These are phyloP conservation scores for Xylariaceae sp. DNA, from an alignment of 2,329 filamentous ascomycete genomes.

Conservation along the genomic window DNA sequence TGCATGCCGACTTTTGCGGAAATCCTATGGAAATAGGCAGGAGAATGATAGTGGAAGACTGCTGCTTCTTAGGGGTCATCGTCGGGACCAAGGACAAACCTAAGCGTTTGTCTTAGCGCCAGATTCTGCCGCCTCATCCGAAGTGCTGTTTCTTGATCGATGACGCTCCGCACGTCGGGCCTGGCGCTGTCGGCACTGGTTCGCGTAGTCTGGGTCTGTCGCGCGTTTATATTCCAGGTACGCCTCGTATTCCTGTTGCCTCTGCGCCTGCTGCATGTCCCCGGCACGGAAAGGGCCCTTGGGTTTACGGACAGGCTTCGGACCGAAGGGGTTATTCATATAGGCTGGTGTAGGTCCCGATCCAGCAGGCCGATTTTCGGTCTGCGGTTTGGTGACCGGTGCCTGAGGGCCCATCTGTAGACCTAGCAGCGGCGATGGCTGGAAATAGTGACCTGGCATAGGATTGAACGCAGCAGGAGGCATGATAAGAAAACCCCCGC, in stretches of 20 bases:
- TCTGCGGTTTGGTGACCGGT: neutral
- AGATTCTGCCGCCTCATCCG: neutral
- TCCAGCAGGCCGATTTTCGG: neutral
- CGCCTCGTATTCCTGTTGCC: constrained; percentile 36
- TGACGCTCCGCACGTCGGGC: constrained; percentile 30
- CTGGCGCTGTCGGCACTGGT: constrained; percentile 35
- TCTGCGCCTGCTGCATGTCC: constrained; percentile 23
- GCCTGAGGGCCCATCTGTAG: neutral
- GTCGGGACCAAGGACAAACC: too few species aligned
- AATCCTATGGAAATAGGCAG: neutral
- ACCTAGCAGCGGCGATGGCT: neutral
- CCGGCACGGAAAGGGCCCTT: constrained; percentile 26
- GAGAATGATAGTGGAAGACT: neutral
- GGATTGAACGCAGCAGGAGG: neutral
- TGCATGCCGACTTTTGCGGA: neutral
- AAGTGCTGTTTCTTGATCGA: neutral
- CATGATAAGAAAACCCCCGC: neutral
- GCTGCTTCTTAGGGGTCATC: too few species aligned
- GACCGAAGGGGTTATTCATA: constrained; percentile 32
- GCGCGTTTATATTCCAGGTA: constrained; percentile 35
- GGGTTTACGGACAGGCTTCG: constrained; percentile 38
- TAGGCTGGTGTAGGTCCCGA: constrained; percentile 4
- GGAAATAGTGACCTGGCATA: neutral
- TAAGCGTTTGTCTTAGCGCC: too few species aligned
- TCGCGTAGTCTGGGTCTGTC: constrained; percentile 29